These are phyloP conservation scores for Microbotryum scabiosae DNA, from an alignment of 1,284 basidiomycete species.

Conservation along the genomic window DNA sequence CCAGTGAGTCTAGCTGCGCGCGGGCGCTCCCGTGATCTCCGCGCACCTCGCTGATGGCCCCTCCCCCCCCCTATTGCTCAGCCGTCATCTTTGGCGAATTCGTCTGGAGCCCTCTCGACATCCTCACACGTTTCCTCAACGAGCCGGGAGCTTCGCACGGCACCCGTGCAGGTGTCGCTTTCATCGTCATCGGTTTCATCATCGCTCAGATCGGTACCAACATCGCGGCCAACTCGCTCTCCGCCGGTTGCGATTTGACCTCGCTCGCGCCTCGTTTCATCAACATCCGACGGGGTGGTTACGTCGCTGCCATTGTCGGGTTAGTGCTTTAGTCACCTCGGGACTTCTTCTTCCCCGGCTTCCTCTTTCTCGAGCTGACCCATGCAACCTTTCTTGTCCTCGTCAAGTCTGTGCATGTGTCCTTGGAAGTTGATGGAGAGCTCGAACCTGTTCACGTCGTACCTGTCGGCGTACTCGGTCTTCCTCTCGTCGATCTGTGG, in stretches of 20 bases:
- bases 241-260: constrained; percentile 75
- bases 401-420: constrained; percentile 27
- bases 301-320: constrained; percentile 65
- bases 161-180: constrained; percentile 45
- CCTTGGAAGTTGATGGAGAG: constrained; percentile 73
- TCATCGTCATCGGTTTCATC: constrained; percentile 66
- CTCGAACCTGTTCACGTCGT: constrained; percentile 68
- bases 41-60: too few species aligned
- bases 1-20: constrained; percentile 47
- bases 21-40: not conserved
- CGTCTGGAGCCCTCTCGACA: constrained; percentile 70
- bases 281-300: constrained; percentile 75
- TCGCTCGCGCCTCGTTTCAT: constrained; percentile 70
- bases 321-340: constrained; percentile 39
- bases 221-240: constrained; percentile 62
- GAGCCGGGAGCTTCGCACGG: constrained; percentile 6
- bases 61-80: constrained; percentile 40
- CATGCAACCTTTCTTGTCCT: not conserved
- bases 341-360: not conserved
- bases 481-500: constrained; percentile 69
- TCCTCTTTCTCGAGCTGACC: not conserved
- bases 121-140: constrained; percentile 61
- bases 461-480: constrained; percentile 73
- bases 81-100: constrained; percentile 64
- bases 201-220: constrained; percentile 55